Percentiles rank a stretch among this genome's conserved stretches.
These are phyloP conservation scores for Saccharomyces hybrid DNA, from an alignment of 1,139 yeast species.

Conservation along the genomic window DNA sequence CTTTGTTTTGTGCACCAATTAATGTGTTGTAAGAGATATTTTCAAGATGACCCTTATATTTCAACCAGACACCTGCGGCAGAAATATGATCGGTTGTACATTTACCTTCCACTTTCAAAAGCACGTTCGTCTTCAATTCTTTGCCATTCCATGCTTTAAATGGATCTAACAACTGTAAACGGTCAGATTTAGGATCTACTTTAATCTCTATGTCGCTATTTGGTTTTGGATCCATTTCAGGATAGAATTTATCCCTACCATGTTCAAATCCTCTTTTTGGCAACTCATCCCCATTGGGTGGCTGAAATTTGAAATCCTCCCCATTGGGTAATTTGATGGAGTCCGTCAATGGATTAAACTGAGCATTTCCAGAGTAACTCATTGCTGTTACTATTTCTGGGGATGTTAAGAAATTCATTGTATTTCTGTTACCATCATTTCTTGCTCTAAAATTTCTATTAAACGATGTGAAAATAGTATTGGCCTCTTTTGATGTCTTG, in stretches of 20 bases:
- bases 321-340: constrained; percentile 61
- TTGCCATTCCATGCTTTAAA: constrained; percentile 79
- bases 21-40: constrained; percentile 91
- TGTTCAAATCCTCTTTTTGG: constrained; percentile 73
- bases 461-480: constrained; percentile 90
- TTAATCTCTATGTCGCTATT: constrained; percentile 58
- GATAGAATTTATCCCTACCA: constrained; percentile 81
- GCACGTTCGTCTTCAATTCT: constrained; percentile 67
- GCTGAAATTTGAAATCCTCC: constrained; percentile 61
- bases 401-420: constrained; percentile 93
- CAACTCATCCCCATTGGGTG: constrained; percentile 74
- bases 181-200: constrained; percentile 72
- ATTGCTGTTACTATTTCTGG: constrained; percentile 96
- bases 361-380: constrained; percentile 87
- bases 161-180: constrained; percentile 82
- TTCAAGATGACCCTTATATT: constrained; percentile 95
- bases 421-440: constrained; percentile 94
- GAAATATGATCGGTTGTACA: constrained; percentile 98
- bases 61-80: constrained; percentile 98
- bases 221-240: constrained; percentile 71
- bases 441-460: constrained; percentile 96
- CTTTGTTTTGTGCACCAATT: constrained; percentile 95
- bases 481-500: constrained; percentile 55
- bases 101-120: constrained; percentile 91
- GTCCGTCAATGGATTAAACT: constrained; percentile 83